Evolutionary conservation across 352 stramenopile species (phyloP), one percentile per base, ranked within the genome.

Genomic region (Pythium folliculosum): DNA sequence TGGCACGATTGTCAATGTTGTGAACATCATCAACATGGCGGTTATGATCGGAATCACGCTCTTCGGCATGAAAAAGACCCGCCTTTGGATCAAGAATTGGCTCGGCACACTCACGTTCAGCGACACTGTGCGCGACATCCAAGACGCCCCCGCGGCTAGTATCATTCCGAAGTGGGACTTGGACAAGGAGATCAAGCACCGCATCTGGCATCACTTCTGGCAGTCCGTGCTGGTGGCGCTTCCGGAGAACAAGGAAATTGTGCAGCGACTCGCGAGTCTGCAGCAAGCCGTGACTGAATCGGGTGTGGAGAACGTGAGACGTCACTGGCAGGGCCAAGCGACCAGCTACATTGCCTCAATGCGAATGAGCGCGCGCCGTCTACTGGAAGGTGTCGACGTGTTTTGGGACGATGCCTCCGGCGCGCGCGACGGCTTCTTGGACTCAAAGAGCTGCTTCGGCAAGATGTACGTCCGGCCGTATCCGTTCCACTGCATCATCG

Each of bases 141-240:
- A 73, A 43, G 72, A 85, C 47, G 75, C 63, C 0, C 66, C 73
- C 2, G 51, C 70, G 0, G 65, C 48, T 9, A 58, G 69, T 0
- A 65, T 88, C 32, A 43, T 85, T 3, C 68, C 64, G 0, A 30
- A 63, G 5, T 85, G 75, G 79, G 69, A 84, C 32, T 6, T 86
- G 6, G 67, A 88, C 1, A 76, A 74, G 48, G 77, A 88, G 43
- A 54, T 59, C 6, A 84, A 84, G 54, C 73, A 82, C 52, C 75
- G 77, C 30, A 63, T 88, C 22, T 88, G 80, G 80, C 80, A 86
- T 16, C 50, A 68, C 1, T 88, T 88, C 35, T 88, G 80, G 80
- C 53, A 75, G 9, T 64, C 68, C 8, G 10, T 78, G 17, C 21
- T 88, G 22, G 61, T 83, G 0, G 65, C 73, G 8, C 19, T 67